Conservation (phyloP, 129 eudicot species). For the Smallanthus sonchifolius region DNA sequence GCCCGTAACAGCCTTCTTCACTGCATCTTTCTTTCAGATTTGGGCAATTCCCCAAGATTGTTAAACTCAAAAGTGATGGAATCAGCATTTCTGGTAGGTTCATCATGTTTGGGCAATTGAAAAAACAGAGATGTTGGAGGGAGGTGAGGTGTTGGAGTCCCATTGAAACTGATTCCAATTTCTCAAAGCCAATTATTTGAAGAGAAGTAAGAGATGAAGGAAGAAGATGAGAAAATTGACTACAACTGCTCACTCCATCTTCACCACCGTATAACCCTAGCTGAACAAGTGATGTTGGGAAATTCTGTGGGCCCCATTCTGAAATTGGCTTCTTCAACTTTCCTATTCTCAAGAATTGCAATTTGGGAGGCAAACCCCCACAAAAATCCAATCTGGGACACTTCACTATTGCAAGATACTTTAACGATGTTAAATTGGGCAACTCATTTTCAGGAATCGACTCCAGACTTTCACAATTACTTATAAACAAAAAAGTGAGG, state of each 20-base stretch:
- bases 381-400: conserved; percentile 14
- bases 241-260: not conserved
- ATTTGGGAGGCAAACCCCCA: conserved; percentile 20
- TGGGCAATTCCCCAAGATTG: not conserved
- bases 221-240: conserved; percentile 1
- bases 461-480: not conserved
- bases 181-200: not conserved
- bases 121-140: not conserved
- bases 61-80: not conserved
- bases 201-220: conserved; percentile 21
- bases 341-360: not conserved
- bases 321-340: conserved; percentile 15
- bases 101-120: conserved; percentile 9
- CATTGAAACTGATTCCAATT: not conserved
- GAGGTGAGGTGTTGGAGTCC: conserved; percentile 6
- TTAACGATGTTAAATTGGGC: not conserved
- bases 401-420: not conserved
- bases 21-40: conserved; percentile 2
- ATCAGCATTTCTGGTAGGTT: not conserved
- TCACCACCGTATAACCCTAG: not conserved
- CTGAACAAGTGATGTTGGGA: not conserved
- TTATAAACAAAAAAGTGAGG: too few relatives aligned
- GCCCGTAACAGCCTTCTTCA: conserved; percentile 1
- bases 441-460: conserved; percentile 15
- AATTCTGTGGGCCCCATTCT: conserved; percentile 9